phyloP scores from a whole-genome alignment of 208 protist genomes.

The Trypanosoma avium region DNA sequence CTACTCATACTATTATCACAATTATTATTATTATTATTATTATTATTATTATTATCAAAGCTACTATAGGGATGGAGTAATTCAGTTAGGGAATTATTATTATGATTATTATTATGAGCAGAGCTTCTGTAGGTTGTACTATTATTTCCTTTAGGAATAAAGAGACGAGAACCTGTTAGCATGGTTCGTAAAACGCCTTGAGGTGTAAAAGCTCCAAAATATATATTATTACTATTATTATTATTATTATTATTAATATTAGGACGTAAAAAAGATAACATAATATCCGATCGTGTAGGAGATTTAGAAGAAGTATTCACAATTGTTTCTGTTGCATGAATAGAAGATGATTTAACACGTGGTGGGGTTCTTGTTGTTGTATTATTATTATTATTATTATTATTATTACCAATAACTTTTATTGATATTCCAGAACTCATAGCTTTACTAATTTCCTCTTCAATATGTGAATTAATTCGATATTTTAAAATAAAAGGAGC shows the following conservation, averaged over 20 bases:
- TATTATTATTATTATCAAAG: neutral
- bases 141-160: neutral
- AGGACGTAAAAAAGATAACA: neutral
- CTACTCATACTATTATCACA: neutral
- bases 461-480: neutral
- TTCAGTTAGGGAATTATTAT: no score
- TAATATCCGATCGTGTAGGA: no score
- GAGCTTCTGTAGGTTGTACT: neutral
- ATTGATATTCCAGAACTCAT: neutral
- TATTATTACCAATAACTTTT: no score
- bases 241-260: neutral
- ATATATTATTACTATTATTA: conserved; percentile 17
- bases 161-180: conserved; percentile 39
- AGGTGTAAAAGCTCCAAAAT: conserved; percentile 45
- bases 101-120: neutral
- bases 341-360: no score
- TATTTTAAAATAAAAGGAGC: conserved; percentile 4
- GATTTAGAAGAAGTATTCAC: no score
- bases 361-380: neutral
- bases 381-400: no score
- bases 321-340: no score
- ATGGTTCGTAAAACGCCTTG: conserved; percentile 47
- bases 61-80: neutral
- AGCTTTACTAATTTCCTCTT: neutral
- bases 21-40: neutral